phyloP scores from a whole-genome alignment of 148 eudicot species.

The Arctostaphylos glauca region DNA sequence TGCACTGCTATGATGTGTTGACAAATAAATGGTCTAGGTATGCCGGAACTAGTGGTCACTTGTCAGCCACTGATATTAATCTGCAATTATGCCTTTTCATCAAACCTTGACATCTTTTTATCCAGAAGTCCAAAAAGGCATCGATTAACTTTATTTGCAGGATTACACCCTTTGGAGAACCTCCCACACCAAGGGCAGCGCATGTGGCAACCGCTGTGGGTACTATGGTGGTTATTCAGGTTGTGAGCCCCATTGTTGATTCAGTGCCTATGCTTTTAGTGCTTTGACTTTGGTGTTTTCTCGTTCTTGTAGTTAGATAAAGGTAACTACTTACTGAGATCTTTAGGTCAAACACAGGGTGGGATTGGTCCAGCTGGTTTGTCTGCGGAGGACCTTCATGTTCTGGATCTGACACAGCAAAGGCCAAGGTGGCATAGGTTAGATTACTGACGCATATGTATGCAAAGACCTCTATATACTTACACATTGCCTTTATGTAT shows the following conservation, averaged over 20 bases:
- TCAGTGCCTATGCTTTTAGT: not conserved
- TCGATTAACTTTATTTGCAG: conserved; percentile 35
- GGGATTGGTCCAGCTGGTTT: conserved; percentile 99
- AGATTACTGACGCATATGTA: conserved; percentile 23
- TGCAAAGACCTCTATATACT: not conserved
- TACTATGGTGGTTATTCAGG: conserved; percentile 98
- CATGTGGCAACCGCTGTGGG: conserved; percentile 99
- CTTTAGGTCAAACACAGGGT: conserved; percentile 45
- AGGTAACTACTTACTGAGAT: not conserved
- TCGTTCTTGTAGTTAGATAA: not conserved
- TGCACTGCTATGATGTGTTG: conserved; percentile 92
- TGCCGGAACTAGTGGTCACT: conserved; percentile 18
- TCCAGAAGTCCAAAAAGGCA: not conserved
- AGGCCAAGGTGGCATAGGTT: conserved; percentile 99
- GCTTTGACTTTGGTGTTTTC: not conserved
- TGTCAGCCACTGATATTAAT: not conserved
- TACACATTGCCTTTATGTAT: not conserved
- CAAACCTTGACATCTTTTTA: not conserved
- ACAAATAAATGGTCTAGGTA: conserved; percentile 98
- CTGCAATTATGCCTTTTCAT: not conserved
- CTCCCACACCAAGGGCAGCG: conserved; percentile 98
- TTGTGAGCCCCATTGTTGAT: conserved; percentile 20
- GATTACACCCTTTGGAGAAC: conserved; percentile 89
- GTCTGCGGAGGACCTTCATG: conserved; percentile 99
- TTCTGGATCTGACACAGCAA: conserved; percentile 94